Percentiles rank a stretch among this genome's conserved stretches.
These are phyloP conservation scores for Salvia rosmarinus DNA, from an alignment of 257 asterid species.

Conservation along the genomic window DNA sequence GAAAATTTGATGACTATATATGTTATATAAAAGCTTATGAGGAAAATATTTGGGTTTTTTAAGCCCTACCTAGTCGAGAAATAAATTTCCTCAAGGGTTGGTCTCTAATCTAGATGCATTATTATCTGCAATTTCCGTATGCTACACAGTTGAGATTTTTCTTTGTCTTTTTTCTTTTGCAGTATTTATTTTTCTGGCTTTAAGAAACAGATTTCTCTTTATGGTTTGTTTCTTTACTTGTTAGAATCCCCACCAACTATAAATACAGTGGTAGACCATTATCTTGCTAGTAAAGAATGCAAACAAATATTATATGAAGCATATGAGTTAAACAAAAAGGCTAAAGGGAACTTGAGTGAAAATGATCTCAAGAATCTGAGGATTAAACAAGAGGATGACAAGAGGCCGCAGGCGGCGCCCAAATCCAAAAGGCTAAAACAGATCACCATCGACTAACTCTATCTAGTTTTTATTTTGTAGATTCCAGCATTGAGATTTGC, in stretches of 20 bases:
- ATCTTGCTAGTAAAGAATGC: slow-evolving; percentile 85
- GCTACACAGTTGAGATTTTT: no score
- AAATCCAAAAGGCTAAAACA: slow-evolving; percentile 68
- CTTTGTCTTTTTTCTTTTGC: no score
- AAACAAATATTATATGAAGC: slow-evolving; percentile 68
- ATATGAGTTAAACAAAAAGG: slow-evolving; percentile 75
- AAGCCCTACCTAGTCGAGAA: no score
- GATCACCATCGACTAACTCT: slow-evolving; percentile 40
- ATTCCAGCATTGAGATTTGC: neutral
- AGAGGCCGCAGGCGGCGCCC: slow-evolving; percentile 30
- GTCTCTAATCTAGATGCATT: no score
- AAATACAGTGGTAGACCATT: slow-evolving; percentile 74
- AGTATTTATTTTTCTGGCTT: neutral
- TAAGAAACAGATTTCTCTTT: neutral
- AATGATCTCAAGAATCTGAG: slow-evolving; percentile 60
- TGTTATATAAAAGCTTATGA: no score
- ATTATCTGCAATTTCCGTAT: no score
- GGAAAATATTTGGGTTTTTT: no score
- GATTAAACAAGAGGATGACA: slow-evolving; percentile 53
- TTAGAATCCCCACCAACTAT: neutral
- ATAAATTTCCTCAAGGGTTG: no score
- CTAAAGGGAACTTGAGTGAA: slow-evolving; percentile 66
- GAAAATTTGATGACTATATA: neutral
- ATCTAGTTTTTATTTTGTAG: neutral
- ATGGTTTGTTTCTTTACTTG: no score